Conservation (phyloP, 202 grass and related monocot species). For the Schoenoplectus triqueter region DNA sequence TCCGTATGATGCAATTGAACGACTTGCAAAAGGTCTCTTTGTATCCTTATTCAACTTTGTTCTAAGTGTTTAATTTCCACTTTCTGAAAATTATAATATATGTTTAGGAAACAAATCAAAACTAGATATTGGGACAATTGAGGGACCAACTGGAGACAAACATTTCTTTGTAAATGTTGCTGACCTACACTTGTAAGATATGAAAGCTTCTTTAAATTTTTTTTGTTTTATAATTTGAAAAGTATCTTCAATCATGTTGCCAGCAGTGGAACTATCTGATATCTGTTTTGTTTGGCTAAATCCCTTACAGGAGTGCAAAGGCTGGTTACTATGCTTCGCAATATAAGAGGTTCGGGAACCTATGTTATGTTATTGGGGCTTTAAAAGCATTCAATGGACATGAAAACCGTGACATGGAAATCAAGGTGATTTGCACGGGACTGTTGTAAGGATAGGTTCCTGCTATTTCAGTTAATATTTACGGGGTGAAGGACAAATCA, state of each 20-base stretch:
- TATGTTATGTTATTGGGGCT: constrained; percentile 89
- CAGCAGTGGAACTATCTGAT: background rate
- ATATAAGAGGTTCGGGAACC: constrained; percentile 90
- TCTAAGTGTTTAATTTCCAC: constrained; percentile 2
- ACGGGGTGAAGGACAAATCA: background rate
- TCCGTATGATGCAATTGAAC: constrained; percentile 77
- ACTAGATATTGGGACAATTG: constrained; percentile 80
- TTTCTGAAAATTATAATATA: constrained; percentile 38
- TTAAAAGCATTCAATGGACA: constrained; percentile 85
- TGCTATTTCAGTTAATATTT: constrained; percentile 35
- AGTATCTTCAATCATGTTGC: background rate
- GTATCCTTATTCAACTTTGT: constrained; percentile 36
- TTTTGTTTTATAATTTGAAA: constrained; percentile 37
- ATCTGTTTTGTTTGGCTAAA: constrained; percentile 32
- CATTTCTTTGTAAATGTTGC: constrained; percentile 97
- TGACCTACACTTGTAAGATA: constrained; percentile 91
- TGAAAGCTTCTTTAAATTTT: constrained; percentile 31
- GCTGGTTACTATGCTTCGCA: constrained; percentile 91
- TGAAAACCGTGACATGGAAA: constrained; percentile 71
- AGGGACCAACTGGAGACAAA: constrained; percentile 51
- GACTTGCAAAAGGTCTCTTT: constrained; percentile 75
- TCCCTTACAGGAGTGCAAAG: constrained; percentile 77
- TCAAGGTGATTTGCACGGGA: constrained; percentile 65
- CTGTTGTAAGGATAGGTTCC: constrained; percentile 8
- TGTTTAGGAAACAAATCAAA: constrained; percentile 80